phyloP scores from a whole-genome alignment of 2,329 filamentous ascomycete species.

The Fusarium sororula region DNA sequence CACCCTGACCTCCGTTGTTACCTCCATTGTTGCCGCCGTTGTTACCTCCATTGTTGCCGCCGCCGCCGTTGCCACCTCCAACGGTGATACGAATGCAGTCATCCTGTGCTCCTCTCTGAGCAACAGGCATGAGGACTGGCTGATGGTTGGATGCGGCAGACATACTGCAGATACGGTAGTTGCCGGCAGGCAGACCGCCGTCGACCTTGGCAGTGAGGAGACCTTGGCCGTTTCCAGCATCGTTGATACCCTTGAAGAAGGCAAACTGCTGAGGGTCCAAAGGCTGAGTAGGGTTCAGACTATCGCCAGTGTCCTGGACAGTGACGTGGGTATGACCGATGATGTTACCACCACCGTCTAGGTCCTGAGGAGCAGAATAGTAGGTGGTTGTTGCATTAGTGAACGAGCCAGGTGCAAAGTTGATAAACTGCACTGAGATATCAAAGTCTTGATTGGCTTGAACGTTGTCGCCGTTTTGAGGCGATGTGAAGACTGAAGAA shows the following conservation, averaged over 20 bases:
- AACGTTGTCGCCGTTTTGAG: conserved; percentile 61
- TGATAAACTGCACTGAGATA: conserved; percentile 61
- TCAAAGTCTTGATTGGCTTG: conserved; percentile 59
- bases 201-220: conserved; percentile 62
- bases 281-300: conserved; percentile 59
- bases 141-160: conserved; percentile 71
- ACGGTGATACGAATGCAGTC: conserved; percentile 71
- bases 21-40: conserved; percentile 20
- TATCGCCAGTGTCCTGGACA: conserved; percentile 63
- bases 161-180: conserved; percentile 74
- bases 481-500: conserved; percentile 63
- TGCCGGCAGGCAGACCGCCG: conserved; percentile 68
- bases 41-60: background rate
- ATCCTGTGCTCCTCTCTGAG: conserved; percentile 73
- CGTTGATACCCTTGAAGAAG: conserved; percentile 76
- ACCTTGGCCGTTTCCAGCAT: conserved; percentile 65
- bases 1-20: background rate
- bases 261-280: conserved; percentile 63
- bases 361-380: conserved; percentile 67
- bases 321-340: conserved; percentile 70
- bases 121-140: conserved; percentile 72
- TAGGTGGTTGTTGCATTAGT: conserved; percentile 69
- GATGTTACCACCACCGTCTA: conserved; percentile 58
- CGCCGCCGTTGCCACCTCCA: conserved; percentile 40
- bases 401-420: conserved; percentile 67